Base-by-base conservation (phyloP, 2,329 filamentous ascomycete genomes). In the Fusarium robinianum region DNA sequence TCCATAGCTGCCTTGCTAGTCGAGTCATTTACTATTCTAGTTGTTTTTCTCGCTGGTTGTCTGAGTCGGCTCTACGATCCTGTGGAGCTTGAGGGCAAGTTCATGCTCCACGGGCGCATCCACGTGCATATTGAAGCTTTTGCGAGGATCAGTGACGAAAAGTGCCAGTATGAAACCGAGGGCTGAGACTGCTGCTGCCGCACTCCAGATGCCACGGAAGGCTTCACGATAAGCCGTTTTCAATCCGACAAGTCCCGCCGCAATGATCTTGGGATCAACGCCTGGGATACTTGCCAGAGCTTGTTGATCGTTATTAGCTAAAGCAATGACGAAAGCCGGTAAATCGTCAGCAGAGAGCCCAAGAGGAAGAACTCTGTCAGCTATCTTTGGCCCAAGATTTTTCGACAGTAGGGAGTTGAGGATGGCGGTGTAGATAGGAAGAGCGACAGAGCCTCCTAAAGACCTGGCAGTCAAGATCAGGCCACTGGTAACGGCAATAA, bases 101-200 rank as follows among this genome's bases (percentile, higher is more conserved):
- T 63, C 61, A 37, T 66, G 64, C 48, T 70, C 67, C 3, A 65
- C 57, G 2, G 68, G 67, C 12, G 62, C 63, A 42, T 71, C 68
- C 21, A 70, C 67, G 23, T 61, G 63, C 52, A 62, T 68, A 43
- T 67, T 70, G 50, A 70, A 68, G 29, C 69, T 67, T 37, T 63
- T 60, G 12, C 49, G 58, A 2, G 62, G 65, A 32, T 71, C 67
- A 8, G 63, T 46, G 6, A 71, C 43, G 34, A 52, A 49, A 5
- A 29, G 30, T 9, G 41, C 29, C 3, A 39, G 26, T n/a, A 52
- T 12, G 2, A 57, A 55, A 9, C 64, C 65, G 10, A 66, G 21
- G 14, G 56, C 63, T 3, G 57, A 48, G 27, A 69, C 65, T 24
- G 46, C 57, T 4, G 46, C 53, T 4, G 49, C 64, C 26, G 67